Base-by-base conservation (phyloP, 192 early-diverging fungal genomes). In the Lunasporangiospora selenospora region DNA sequence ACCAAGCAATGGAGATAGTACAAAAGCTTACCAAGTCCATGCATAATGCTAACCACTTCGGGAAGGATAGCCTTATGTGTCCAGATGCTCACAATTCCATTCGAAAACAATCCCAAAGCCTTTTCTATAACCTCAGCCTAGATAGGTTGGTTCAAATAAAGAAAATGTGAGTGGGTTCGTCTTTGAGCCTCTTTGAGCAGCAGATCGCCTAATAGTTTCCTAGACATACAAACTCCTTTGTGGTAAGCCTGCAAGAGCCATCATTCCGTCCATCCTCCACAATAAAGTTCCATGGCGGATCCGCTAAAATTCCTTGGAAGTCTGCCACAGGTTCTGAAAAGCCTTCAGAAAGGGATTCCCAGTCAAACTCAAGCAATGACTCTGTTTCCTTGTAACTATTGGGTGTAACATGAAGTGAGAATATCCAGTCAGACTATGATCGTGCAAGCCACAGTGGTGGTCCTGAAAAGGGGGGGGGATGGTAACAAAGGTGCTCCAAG, bases 241-340 rank as follows among this genome's bases (percentile, higher is more conserved):
- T 49, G 11, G 63, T 81, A 47, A 75, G 60, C 12, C n/a, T 50
- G 57, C 82, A 81, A 0, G 32, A 49, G 0, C 77, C 77, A 62
- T 84, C 80, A 38, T 77, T 75, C 37, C 71, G 45, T 4, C 77
- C 80, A 61, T 84, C 82, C 18, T 76, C 65, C 4, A 82, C 60
- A 56, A 77, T 75, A 62, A 80, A 81, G 42, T 84, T 78, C 84
- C 84, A 86, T 41, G 84, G 84, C 32, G 84, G 84, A 62, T 86
- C 84, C 5, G 83, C 75, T 33, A 86, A 39, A 13, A 86, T 67
- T 1, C 84, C 82, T 33, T 86, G 80, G 38, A 86, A 59, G n/a
- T 67, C 53, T 5, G 62, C 16, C 18, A 73, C 45, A 23, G 48
- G 55, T 21, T 62, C 61, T 1, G 56, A 53, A 31, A 73, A 73